These are phyloP conservation scores for Ceratocystis papillata DNA, from an alignment of 2,329 filamentous ascomycete genomes.

Conservation along the genomic window DNA sequence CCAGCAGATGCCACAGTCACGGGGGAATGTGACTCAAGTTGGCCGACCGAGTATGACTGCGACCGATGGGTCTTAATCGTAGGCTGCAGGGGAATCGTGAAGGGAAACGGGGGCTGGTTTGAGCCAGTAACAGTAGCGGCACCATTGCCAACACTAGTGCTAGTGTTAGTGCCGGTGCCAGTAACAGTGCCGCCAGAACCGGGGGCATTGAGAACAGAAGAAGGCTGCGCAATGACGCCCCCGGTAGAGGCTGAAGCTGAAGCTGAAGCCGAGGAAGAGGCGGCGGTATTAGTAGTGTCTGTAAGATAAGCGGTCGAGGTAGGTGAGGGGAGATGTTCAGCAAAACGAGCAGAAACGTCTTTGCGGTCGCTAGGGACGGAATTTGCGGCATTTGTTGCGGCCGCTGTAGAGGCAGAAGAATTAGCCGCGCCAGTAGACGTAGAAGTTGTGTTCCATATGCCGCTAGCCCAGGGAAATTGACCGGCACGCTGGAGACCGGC, in stretches of 20 bases:
- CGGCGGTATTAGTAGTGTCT: slow-evolving; percentile 35
- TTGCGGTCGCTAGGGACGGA: slow-evolving; percentile 48
- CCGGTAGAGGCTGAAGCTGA: slow-evolving; percentile 34
- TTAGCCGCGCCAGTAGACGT: slow-evolving; percentile 3
- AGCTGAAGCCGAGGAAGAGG: slow-evolving; percentile 32
- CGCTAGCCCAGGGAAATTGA: slow-evolving; percentile 62
- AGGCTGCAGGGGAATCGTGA: slow-evolving; percentile 77
- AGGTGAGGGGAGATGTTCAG: slow-evolving; percentile 64
- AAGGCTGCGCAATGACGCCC: slow-evolving; percentile 37
- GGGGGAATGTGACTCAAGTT: slow-evolving; percentile 59
- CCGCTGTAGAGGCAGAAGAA: slow-evolving; percentile 1
- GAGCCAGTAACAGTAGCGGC: slow-evolving; percentile 33
- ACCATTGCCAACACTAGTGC: too few relatives aligned
- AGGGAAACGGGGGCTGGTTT: slow-evolving; percentile 60
- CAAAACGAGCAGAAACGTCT: slow-evolving; percentile 61
- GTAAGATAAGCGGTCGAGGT: slow-evolving; percentile 51
- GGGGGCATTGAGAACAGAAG: slow-evolving; percentile 40
- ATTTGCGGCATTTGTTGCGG: slow-evolving; percentile 10
- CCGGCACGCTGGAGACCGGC: slow-evolving; percentile 40
- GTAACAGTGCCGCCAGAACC: slow-evolving; percentile 35
- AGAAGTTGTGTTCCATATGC: slow-evolving; percentile 59
- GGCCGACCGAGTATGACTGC: slow-evolving; percentile 91
- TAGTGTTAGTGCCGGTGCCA: slow-evolving; percentile 26
- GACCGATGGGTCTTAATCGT: slow-evolving; percentile 89
- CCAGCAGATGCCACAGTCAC: slow-evolving; percentile 37